Percentiles rank a stretch among this genome's conserved stretches.
Evolutionary conservation across 352 stramenopile species (phyloP).

Genomic region (Phytopythium sindhum): DNA sequence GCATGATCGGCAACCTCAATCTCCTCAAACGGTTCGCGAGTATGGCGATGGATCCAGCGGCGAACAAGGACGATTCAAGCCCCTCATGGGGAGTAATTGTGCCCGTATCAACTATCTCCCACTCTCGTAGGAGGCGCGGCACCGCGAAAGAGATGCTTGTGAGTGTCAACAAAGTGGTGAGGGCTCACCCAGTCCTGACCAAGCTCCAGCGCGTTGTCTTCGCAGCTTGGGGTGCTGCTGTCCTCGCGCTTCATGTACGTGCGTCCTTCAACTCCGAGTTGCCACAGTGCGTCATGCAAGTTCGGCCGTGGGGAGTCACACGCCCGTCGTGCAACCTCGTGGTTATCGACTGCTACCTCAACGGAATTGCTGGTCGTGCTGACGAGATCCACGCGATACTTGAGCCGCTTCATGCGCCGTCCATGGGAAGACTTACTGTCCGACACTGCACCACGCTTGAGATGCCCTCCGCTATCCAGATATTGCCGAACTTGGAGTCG

Average conservation of each 20-base stretch:
- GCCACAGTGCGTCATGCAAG: conserved; percentile 19
- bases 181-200: background rate
- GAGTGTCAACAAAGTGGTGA: background rate
- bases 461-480: background rate
- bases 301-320: conserved; percentile 24
- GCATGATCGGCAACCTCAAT: conserved; percentile 25
- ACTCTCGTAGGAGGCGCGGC: background rate
- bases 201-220: conserved; percentile 10
- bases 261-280: too few species aligned
- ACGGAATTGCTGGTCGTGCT: conserved; percentile 3
- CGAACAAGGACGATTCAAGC: background rate
- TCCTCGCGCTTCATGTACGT: conserved; percentile 17
- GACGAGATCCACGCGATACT: conserved; percentile 19
- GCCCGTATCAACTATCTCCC: too few species aligned
- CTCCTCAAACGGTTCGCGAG: conserved; percentile 27
- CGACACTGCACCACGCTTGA: conserved; percentile 25
- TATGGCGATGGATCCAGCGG: background rate
- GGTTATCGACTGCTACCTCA: conserved; percentile 16
- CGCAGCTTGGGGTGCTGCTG: conserved; percentile 12
- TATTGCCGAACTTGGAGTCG: background rate
- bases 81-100: conserved; percentile 4
- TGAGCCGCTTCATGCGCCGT: conserved; percentile 15
- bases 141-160: background rate
- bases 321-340: conserved; percentile 24
- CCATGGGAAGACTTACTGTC: conserved; percentile 23